phyloP scores from a whole-genome alignment of 1,139 yeast genomes.

The Magnusiomyces tetraspermus region DNA sequence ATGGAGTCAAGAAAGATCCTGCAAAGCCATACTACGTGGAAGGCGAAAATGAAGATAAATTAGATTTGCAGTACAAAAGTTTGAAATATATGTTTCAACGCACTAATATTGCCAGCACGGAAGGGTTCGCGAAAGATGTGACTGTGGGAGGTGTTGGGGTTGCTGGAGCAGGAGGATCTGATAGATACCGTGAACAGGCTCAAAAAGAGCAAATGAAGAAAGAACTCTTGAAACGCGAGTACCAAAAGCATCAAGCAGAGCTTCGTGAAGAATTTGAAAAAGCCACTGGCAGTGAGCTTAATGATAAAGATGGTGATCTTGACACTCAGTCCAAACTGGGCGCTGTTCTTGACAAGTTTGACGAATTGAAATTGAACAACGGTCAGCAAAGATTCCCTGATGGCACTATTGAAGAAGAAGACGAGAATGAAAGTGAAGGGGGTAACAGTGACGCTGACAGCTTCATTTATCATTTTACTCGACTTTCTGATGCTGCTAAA shows the following conservation, averaged over 20 bases:
- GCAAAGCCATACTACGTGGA: slow-evolving; percentile 37
- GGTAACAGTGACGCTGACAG: neutral
- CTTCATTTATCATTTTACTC: neutral
- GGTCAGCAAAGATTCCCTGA: neutral
- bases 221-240: neutral
- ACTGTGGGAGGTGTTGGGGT: slow-evolving; percentile 13
- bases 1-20: too few species aligned
- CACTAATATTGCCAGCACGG: slow-evolving; percentile 38
- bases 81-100: slow-evolving; percentile 49
- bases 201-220: neutral
- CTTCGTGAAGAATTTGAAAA: neutral
- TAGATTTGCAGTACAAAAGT: slow-evolving; percentile 51
- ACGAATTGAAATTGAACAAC: neutral
- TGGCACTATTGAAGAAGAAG: neutral
- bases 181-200: slow-evolving; percentile 10
- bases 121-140: slow-evolving; percentile 26
- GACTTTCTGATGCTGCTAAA: slow-evolving; percentile 13
- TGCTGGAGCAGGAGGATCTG: slow-evolving; percentile 15
- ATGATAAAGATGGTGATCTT: neutral
- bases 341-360: neutral
- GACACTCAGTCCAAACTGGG: neutral
- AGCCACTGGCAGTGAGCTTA: neutral
- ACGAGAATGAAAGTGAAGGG: neutral
- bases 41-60: slow-evolving; percentile 44
- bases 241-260: neutral